Conservation (phyloP, 2,329 filamentous ascomycete genomes). For the Leptographium galeiforme region DNA sequence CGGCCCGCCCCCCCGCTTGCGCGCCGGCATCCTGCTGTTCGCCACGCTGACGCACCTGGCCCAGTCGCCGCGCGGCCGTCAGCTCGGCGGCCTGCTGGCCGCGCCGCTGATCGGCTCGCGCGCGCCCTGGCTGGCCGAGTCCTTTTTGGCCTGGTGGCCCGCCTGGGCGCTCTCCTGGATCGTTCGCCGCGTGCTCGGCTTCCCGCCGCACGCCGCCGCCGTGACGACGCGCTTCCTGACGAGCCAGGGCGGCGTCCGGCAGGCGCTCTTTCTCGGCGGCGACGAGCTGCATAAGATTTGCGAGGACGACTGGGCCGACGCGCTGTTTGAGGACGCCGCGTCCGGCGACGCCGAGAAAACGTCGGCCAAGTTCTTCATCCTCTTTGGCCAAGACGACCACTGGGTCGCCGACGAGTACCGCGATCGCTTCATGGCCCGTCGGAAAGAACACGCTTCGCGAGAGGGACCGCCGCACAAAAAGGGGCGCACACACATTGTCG, state of each 20-base stretch:
- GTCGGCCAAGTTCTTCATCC: conserved; percentile 42
- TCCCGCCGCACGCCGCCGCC: conserved; percentile 33
- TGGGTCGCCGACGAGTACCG: conserved; percentile 46
- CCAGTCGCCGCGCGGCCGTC: conserved; percentile 43
- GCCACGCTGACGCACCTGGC: conserved; percentile 63
- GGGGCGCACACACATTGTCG: conserved; percentile 31
- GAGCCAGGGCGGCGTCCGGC: conserved; percentile 43
- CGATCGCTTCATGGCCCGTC: conserved; percentile 39
- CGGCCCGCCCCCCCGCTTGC: conserved; percentile 20
- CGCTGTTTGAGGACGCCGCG: conserved; percentile 37
- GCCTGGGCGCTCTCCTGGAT: conserved; percentile 26
- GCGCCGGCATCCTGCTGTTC: conserved; percentile 52
- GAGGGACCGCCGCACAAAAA: conserved; percentile 15
- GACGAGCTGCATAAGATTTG: conserved; percentile 47
- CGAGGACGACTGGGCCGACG: conserved; percentile 45
- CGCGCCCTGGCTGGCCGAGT: conserved; percentile 26
- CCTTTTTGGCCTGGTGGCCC: conserved; percentile 29
- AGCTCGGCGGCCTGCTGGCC: conserved; percentile 29
- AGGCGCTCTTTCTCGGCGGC: conserved; percentile 44
- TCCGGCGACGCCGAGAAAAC: background rate
- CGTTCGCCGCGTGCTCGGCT: conserved; percentile 26
- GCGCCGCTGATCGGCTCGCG: conserved; percentile 27
- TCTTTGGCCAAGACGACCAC: conserved; percentile 46
- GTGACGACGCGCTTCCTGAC: conserved; percentile 40
- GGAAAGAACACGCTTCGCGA: conserved; percentile 18